Conservation (phyloP, 371 early-diverging fungal species). For the Smittium culicis region DNA sequence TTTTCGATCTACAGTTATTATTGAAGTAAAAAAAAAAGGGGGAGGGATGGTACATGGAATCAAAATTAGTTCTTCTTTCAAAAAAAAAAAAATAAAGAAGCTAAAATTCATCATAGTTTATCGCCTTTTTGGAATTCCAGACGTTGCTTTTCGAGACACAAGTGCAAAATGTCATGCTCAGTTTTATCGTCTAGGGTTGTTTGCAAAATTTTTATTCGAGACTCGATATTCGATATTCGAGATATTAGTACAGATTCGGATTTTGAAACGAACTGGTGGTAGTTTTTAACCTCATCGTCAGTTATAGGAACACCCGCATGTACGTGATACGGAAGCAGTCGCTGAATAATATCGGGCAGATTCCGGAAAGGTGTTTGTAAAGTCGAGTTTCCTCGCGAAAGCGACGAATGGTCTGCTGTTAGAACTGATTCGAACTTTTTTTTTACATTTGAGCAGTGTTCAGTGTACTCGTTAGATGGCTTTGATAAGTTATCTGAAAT, state of each 20-base stretch:
- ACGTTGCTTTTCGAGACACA: background rate
- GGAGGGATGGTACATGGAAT: too few species aligned
- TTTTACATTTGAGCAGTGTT: background rate
- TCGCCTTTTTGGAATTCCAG: too few species aligned
- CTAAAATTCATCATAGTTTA: too few species aligned
- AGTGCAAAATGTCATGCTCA: background rate
- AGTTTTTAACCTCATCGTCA: background rate
- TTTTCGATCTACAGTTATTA: too few species aligned
- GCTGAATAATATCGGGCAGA: background rate
- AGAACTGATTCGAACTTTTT: background rate
- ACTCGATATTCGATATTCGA: background rate
- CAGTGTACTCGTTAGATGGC: background rate
- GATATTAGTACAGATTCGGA: background rate
- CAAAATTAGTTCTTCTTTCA: too few species aligned
- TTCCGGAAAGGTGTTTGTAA: background rate
- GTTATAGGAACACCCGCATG: background rate
- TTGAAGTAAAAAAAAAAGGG: too few species aligned
- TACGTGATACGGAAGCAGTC: background rate
- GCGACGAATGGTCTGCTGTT: background rate
- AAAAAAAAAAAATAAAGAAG: too few species aligned
- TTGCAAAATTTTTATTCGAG: background rate
- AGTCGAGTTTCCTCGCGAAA: background rate
- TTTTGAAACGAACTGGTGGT: background rate
- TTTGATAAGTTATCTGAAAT: background rate
- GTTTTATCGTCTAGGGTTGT: background rate